Base-by-base conservation (phyloP, 2,329 filamentous ascomycete genomes). In the Xylaria multiplex region DNA sequence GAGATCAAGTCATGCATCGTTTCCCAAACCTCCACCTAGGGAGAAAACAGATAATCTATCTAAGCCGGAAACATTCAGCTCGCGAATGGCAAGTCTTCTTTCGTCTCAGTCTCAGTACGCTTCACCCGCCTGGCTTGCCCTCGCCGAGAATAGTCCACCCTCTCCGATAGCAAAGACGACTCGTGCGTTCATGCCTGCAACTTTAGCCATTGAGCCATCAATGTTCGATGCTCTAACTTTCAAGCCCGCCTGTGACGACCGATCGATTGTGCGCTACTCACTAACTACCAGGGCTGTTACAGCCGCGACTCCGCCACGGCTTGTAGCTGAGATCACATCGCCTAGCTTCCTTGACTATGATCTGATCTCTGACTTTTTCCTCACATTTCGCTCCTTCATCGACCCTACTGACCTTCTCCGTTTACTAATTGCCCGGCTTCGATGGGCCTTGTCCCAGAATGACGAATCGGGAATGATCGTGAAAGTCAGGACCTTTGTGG, bases 291-390 rank as follows among this genome's bases (percentile, higher is more conserved):
- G 90, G 55, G 87, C 93, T 48, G 94, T 99, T 22, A 90, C 90
- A 35, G 96, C 96, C 40, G 96, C 96, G 14, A 97, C 93, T 0
- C 93, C 95, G 1, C 90, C 94, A 2, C 90, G 96, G 13, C 88
- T 99, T 43, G 92, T 99, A 56, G 94, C 95, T 13, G 94, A 99
- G 79, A 97, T 99, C 69, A 98, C 96, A 0, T 98, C 96, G 0
- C 93, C 96, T 16, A 93, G 89, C 56, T 97, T 98, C 76, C 88
- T 99, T 75, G 95, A 99, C 78, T 99, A 99, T 77, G 95, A 98
- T 74, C 85, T 99, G 5, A 88, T 99, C 4, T 98, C 96, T 1
- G 96, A 99, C 78, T 99, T 99, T 80, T 99, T 99, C 75, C 86
- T 99, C 24, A 98, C 96, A 0, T 99, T 93, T 75, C 92, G 96